Percentiles rank a stretch among this genome's conserved stretches.
phyloP scores from a whole-genome alignment of 2,329 filamentous ascomycete genomes.

The Alternaria conjuncta region DNA sequence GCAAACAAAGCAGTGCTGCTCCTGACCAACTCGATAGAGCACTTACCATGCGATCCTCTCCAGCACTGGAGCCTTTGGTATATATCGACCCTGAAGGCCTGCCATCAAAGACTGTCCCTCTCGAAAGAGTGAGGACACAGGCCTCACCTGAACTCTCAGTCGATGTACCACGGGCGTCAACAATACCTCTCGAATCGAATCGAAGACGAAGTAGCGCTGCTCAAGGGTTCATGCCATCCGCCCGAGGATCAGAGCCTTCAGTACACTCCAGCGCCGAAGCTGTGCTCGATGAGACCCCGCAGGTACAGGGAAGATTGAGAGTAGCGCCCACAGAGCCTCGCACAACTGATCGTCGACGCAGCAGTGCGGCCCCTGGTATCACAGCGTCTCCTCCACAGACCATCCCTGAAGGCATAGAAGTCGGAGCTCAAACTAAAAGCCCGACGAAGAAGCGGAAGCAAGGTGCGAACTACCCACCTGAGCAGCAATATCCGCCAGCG shows the following conservation, averaged over 20 bases:
- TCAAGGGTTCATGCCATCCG: conserved; percentile 2
- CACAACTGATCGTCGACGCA: background rate
- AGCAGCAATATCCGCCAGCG: conserved; percentile 31
- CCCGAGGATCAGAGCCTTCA: conserved; percentile 13
- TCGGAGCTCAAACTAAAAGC: background rate
- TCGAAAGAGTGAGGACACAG: background rate
- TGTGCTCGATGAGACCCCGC: background rate
- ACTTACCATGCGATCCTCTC: conserved; percentile 10
- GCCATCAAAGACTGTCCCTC: background rate
- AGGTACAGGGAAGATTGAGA: background rate
- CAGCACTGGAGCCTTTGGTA: conserved; percentile 9
- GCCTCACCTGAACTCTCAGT: background rate
- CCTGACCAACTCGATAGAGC: background rate
- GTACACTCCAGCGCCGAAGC: background rate
- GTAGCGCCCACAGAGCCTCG: background rate
- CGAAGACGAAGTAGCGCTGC: conserved; percentile 16
- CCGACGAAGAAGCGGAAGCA: conserved; percentile 15
- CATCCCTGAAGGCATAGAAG: background rate
- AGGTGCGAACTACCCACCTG: conserved; percentile 15
- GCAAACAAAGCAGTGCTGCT: background rate
- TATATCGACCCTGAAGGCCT: background rate
- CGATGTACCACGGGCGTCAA: conserved; percentile 8
- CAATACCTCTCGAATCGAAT: background rate
- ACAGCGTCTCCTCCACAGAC: conserved; percentile 15
- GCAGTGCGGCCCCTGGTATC: conserved; percentile 5